Evolutionary conservation across 2,329 filamentous ascomycete species (phyloP).

Genomic region (Penicillium sp.): DNA sequence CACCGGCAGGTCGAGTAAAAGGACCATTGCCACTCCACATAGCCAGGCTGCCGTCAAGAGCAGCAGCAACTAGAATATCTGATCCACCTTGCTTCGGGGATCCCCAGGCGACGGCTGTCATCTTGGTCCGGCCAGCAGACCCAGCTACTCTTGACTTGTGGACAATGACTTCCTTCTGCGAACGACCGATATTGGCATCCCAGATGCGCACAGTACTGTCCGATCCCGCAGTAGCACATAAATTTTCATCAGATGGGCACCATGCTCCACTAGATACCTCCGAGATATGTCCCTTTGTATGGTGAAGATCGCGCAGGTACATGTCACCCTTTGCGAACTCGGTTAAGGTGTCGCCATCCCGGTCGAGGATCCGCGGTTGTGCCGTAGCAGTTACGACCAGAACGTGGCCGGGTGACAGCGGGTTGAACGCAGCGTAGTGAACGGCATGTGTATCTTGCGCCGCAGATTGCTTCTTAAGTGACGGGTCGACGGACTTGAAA

Average conservation of each 20-base stretch:
- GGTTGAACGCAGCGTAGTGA: slow-evolving; percentile 83
- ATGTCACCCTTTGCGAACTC: slow-evolving; percentile 98
- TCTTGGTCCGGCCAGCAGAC: slow-evolving; percentile 83
- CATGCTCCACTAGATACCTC: slow-evolving; percentile 87
- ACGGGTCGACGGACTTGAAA: slow-evolving; percentile 89
- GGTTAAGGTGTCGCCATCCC: slow-evolving; percentile 80
- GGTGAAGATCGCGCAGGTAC: slow-evolving; percentile 95
- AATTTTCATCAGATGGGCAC: slow-evolving; percentile 81
- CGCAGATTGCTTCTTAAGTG: slow-evolving; percentile 67
- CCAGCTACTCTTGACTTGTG: slow-evolving; percentile 92
- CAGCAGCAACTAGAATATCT: slow-evolving; percentile 76
- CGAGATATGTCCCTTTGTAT: slow-evolving; percentile 94
- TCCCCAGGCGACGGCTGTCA: slow-evolving; percentile 91
- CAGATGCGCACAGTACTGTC: slow-evolving; percentile 96
- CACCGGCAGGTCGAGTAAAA: slow-evolving; percentile 74
- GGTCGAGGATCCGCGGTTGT: slow-evolving; percentile 82
- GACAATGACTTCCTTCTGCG: slow-evolving; percentile 90
- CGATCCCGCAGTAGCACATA: slow-evolving; percentile 86
- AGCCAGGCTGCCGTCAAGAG: slow-evolving; percentile 82
- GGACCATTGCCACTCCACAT: slow-evolving; percentile 93
- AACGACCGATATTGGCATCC: slow-evolving; percentile 88
- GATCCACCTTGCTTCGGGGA: slow-evolving; percentile 71
- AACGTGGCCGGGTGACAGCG: slow-evolving; percentile 72
- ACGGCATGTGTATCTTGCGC: slow-evolving; percentile 82
- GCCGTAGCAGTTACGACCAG: slow-evolving; percentile 86